Evolutionary conservation across 306 rosid genomes (phyloP).

Genomic region (Castanea sativa): DNA sequence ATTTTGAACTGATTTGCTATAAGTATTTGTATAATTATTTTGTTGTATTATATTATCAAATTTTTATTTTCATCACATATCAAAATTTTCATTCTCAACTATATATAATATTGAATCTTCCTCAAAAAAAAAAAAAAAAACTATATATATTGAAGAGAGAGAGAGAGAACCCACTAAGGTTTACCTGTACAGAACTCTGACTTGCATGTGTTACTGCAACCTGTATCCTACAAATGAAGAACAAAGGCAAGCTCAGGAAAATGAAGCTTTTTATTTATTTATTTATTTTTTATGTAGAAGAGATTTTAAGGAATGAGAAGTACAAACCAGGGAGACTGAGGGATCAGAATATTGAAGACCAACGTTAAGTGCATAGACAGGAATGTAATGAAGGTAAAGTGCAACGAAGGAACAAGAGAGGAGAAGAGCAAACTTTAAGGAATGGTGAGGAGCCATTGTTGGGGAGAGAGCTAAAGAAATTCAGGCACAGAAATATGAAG

Average conservation of each 20-base stretch:
- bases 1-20: too few relatives aligned
- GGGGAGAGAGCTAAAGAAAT: not conserved
- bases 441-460: constrained; percentile 30
- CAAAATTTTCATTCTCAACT: too few relatives aligned
- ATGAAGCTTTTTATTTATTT: not conserved
- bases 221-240: constrained; percentile 56
- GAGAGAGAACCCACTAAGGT: not conserved
- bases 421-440: constrained; percentile 26
- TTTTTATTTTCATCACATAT: too few relatives aligned
- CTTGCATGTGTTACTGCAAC: constrained; percentile 81
- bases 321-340: constrained; percentile 51
- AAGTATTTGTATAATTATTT: too few relatives aligned
- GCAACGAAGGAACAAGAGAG: constrained; percentile 12
- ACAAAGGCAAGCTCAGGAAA: not conserved
- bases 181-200: constrained; percentile 92
- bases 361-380: constrained; percentile 57
- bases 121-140: too few relatives aligned
- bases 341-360: constrained; percentile 66
- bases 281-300: not conserved
- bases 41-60: too few relatives aligned
- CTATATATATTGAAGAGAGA: not conserved
- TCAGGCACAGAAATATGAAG: constrained; percentile 16
- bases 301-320: not conserved
- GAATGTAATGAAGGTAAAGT: constrained; percentile 21
- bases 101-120: too few relatives aligned